Evolutionary conservation across 2,329 filamentous ascomycete species (phyloP).

Genomic region (Madurella fahalii): DNA sequence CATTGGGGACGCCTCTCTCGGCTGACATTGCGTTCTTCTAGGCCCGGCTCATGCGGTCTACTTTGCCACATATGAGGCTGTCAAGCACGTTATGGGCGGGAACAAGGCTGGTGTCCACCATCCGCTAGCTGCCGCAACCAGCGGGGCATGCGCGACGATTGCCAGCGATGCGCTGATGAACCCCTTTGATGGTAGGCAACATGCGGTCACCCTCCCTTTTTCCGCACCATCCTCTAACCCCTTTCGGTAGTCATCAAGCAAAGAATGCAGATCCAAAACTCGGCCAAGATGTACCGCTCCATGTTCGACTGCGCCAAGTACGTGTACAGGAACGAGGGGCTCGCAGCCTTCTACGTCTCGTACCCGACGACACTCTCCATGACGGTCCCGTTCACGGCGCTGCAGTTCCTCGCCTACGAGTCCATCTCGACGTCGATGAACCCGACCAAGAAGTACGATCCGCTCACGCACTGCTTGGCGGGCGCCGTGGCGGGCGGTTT

Average conservation of each 20-base stretch:
- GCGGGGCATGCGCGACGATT: constrained; percentile 91
- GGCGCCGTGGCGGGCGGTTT: constrained; percentile 91
- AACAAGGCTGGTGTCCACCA: constrained; percentile 86
- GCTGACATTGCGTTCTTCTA: constrained; percentile 35
- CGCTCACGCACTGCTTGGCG: constrained; percentile 86
- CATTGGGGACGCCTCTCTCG: constrained; percentile 16
- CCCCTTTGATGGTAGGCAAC: constrained; percentile 84
- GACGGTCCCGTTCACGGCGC: constrained; percentile 95
- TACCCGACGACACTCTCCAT: constrained; percentile 97
- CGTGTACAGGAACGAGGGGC: constrained; percentile 81
- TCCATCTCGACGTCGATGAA: constrained; percentile 94
- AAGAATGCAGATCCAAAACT: constrained; percentile 97
- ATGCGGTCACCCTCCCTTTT: background rate
- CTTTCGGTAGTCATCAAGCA: constrained; percentile 82
- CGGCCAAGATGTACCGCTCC: constrained; percentile 78
- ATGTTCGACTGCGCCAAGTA: constrained; percentile 82
- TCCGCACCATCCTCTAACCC: background rate
- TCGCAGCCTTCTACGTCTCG: constrained; percentile 94
- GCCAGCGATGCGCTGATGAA: constrained; percentile 99
- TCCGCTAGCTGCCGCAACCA: constrained; percentile 85
- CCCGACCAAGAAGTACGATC: constrained; percentile 79
- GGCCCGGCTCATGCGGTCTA: constrained; percentile 97
- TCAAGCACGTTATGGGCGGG: constrained; percentile 93
- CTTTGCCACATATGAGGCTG: constrained; percentile 95
- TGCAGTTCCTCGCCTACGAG: constrained; percentile 97